phyloP scores from a whole-genome alignment of 495 filamentous ascomycete species.

The Tuber aestivum region DNA sequence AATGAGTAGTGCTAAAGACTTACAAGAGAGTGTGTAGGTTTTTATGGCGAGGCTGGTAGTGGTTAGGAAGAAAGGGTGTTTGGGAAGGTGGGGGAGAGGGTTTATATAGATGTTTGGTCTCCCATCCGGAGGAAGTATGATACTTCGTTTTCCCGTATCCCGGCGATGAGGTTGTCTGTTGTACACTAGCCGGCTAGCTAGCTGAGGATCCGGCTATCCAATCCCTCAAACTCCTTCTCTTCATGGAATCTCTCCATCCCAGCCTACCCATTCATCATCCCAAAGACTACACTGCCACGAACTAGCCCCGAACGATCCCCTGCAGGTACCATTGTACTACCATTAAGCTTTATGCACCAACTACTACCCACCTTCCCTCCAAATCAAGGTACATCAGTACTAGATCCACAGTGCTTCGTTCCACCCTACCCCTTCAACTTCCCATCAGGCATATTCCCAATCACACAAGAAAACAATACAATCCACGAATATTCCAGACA shows the following conservation, averaged over 20 bases:
- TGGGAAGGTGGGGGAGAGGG: neutral
- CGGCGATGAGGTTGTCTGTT: neutral
- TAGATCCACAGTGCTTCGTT: neutral
- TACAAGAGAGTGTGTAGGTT: neutral
- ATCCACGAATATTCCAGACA: no score
- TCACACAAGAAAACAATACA: no score
- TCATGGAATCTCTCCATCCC: neutral
- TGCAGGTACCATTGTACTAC: neutral
- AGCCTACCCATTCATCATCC: neutral
- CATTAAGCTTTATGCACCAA: neutral
- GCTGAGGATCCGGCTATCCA: neutral
- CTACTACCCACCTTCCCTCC: neutral
- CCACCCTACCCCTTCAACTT: neutral
- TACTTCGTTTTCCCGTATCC: neutral
- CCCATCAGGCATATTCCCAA: neutral
- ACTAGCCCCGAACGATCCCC: neutral
- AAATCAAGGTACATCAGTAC: neutral
- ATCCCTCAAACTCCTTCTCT: neutral
- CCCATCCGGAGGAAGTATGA: neutral
- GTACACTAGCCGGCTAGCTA: neutral
- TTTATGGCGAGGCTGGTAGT: neutral
- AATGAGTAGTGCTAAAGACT: neutral
- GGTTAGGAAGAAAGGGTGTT: neutral
- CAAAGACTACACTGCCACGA: neutral
- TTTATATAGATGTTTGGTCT: neutral